Evolutionary conservation across 2,329 filamentous ascomycete species (phyloP), one percentile per base, ranked within the genome.

Genomic region (Clarireedia sp.): DNA sequence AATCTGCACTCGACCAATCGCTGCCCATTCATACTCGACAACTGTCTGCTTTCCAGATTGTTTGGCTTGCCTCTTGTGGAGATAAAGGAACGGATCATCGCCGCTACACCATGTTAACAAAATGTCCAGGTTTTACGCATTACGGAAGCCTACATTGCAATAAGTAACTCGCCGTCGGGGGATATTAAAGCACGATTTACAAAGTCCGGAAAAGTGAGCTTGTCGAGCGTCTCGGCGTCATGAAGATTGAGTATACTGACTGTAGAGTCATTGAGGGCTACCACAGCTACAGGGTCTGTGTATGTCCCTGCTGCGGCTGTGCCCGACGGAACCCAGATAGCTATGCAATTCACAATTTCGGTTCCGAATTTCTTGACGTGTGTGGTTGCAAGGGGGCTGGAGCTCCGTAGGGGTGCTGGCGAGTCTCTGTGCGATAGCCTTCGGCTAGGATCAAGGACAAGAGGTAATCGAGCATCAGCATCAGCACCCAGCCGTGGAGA

Each of bases 171-270:
- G 1, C 91, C 92, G 68, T 96, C 87, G 0, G 92, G 94, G 6
- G 92, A 96, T 51, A 99, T 85, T n/a, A 91, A 82, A 36, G 91
- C 89, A 66, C 95, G 90, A 66, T 99, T 99, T 74, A 97, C 92
- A 61, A 85, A 87, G 67, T 92, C 87, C 5, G 88, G 86, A 61
- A 95, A 86, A 3, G 81, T 78, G 52, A 96, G 74, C 44, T 84
- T 78, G 54, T 88, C 83, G 21, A 95, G 72, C 37, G 86, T 76
- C 57, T 87, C 77, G 14, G 83, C 80, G 51, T 85, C 81, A 26
- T 80, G 76, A 19, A 97, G 75, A 48, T 85, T 87, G 67, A 95
- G 89, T n/a, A 96, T 74, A 26, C 86, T 86, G 55, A 97, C 87
- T 1, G 88, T 90, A 68, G 85, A 86, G 73, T 97, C 94, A 68